These are phyloP conservation scores for Aureobasidium sp. DNA, from an alignment of 2,329 filamentous ascomycete species.

Conservation along the genomic window DNA sequence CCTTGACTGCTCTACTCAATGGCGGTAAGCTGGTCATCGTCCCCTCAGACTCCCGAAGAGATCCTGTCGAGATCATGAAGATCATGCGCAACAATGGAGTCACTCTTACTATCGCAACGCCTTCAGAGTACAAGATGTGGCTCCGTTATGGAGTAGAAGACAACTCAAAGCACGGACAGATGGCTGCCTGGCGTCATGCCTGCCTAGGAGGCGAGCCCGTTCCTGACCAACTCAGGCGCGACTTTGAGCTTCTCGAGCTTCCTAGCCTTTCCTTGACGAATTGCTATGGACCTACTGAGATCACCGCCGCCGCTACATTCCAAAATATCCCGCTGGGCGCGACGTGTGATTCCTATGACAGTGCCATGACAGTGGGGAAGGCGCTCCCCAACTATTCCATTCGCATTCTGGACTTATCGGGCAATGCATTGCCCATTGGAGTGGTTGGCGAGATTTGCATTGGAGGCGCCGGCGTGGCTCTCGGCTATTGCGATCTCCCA, in stretches of 20 bases:
- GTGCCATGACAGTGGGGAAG: constrained; percentile 16
- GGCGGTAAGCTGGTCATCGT: constrained; percentile 35
- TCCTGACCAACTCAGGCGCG: neutral
- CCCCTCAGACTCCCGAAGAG: constrained; percentile 25
- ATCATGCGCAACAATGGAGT: constrained; percentile 33
- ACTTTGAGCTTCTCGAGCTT: neutral
- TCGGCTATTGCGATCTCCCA: constrained; percentile 30
- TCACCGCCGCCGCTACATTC: neutral
- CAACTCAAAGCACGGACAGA: neutral
- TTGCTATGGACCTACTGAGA: neutral
- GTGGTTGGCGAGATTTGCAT: constrained; percentile 39
- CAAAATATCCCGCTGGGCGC: neutral
- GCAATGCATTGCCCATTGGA: constrained; percentile 34
- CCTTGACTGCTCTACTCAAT: constrained; percentile 30
- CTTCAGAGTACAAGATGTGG: constrained; percentile 35
- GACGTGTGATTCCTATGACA: neutral
- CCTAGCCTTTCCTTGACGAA: neutral
- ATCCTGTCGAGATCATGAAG: constrained; percentile 30
- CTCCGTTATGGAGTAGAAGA: constrained; percentile 9
- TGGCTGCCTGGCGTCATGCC: neutral
- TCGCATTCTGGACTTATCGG: constrained; percentile 37
- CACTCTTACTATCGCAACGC: constrained; percentile 34
- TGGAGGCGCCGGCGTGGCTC: constrained; percentile 32
- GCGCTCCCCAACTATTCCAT: constrained; percentile 32
- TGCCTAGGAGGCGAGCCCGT: neutral